Base-by-base conservation (phyloP, 2,329 filamentous ascomycete species). In the Thielaviopsis musarum region DNA sequence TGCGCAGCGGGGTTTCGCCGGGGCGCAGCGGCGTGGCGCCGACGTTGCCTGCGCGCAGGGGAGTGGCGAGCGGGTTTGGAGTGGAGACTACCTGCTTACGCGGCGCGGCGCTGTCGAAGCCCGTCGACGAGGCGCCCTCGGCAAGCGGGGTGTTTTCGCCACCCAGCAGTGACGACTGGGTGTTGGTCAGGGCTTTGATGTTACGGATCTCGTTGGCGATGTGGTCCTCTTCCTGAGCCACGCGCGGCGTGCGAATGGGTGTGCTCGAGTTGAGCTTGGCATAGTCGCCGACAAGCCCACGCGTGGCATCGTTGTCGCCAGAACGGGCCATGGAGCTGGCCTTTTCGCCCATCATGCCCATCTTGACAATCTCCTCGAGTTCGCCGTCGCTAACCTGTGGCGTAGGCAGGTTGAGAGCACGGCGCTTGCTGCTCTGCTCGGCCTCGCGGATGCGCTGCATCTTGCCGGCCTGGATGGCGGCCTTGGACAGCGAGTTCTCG, bases 121-220 rank as follows among this genome's bases (percentile, higher is more conserved):
- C 91, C 6, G 91, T 95, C 12, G 91, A 94, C 3, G 81, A 83
- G 52, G 78, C 74, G 5, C 89, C 89, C 67, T 95, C 88, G 61
- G 90, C 81, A 12, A 98, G 77, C 52, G 89, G 88, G 0, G 90
- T 91, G 66, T 97, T 97, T 64, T 98, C 93, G 15, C 91, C 93
- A 62, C 93, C 93, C 0, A 98, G 77, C 9, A 98, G 75, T 10
- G 88, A 95, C 21, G 93, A 97, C 66, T 97, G 88, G 0, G 91
- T 97, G 68, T 95, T 87, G 0, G 90, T 97, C 56, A 96, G 75
- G 7, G 93, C 88, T 64, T 87, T 82, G 54, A 96, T 95, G 69
- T 98, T 97, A 61, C 85, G 83, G 63, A 97, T 91, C 71, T 98
- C 93, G 69, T 97, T 98, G 64, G 91, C 90, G 61, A 98, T 93